Evolutionary conservation across 345 rosid genomes (phyloP), one percentile per base, ranked within the genome.

Genomic region (Xanthoceras sorbifolium): DNA sequence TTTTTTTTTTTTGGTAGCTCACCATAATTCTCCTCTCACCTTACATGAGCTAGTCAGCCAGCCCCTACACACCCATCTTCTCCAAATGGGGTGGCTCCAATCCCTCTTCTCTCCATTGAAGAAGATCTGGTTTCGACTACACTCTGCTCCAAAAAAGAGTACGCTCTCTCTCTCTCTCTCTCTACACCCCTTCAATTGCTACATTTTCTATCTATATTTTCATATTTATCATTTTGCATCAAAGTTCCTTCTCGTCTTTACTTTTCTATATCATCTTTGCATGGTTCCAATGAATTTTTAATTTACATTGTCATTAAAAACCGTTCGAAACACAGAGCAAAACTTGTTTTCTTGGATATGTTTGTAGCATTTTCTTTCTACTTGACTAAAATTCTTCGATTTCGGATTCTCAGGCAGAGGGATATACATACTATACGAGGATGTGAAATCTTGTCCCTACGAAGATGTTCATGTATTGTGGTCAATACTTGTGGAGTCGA

Each of bases 101-200:
- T 93, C 97, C 81, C 90, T 95, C 86, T 71, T 95, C 90, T 90
- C 92, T 80, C 97, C 94, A 31, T 77, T 95, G 91, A 95, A 89
- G 97, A 95, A 95, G 89, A 88, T 95, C 12, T 95, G 97, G 97
- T 76, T 92, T 71, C 91, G 94, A 26, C 80, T 88, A 63, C 90
- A 95, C 78, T 87, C 92, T 2, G 72, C 92, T 80, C 92, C 83
- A 5, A 89, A 85, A 78, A 95, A 89, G 87, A 90, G 97, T 95
- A 92, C 25, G 86, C 65, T 52, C 32, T 12, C 57, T 26, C 40
- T 62, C 18, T 29, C 40, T 4, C 38, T 34, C 67, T 57, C 26
- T 11, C 57, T 26, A 28, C 20, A 23, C 52, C 2, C 14, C 48
- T 52, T 46, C 3, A 31, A 5, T 15, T 32, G 15, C 44, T 74